Conservation (phyloP, 176 grass and related monocot genomes). For the Musa itinerans region DNA sequence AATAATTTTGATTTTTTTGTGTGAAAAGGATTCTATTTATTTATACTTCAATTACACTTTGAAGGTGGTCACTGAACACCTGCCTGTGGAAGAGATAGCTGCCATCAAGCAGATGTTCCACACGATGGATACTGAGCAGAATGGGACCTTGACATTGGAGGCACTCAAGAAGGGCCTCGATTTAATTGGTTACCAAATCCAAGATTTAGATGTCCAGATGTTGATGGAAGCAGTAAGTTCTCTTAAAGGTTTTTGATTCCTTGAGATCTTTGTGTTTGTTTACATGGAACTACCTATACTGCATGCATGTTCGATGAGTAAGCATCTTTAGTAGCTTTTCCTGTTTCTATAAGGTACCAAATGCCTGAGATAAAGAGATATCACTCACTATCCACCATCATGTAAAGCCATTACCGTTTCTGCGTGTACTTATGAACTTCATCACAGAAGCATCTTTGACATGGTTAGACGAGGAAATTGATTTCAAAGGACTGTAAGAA, state of each 20-base stretch:
- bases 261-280: not conserved
- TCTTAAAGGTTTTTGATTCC: not conserved
- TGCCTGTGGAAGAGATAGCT: constrained; percentile 52
- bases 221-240: constrained; percentile 75
- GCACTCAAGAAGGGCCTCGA: constrained; percentile 65
- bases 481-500: no score
- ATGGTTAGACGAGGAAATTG: no score
- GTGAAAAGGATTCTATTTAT: not conserved
- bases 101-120: constrained; percentile 67
- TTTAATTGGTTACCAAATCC: constrained; percentile 42
- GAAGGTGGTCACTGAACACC: constrained; percentile 61
- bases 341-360: no score
- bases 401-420: no score
- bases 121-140: constrained; percentile 70
- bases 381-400: no score
- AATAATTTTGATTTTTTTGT: not conserved
- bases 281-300: not conserved
- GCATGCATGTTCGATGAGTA: no score
- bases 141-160: constrained; percentile 53
- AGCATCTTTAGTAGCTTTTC: no score
- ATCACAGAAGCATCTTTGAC: no score
- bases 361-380: no score
- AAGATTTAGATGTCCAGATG: constrained; percentile 61
- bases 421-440: no score
- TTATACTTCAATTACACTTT: constrained; percentile 10